These are phyloP conservation scores for Xanthoconium purpureum DNA, from an alignment of 768 basidiomycete species.

Conservation along the genomic window DNA sequence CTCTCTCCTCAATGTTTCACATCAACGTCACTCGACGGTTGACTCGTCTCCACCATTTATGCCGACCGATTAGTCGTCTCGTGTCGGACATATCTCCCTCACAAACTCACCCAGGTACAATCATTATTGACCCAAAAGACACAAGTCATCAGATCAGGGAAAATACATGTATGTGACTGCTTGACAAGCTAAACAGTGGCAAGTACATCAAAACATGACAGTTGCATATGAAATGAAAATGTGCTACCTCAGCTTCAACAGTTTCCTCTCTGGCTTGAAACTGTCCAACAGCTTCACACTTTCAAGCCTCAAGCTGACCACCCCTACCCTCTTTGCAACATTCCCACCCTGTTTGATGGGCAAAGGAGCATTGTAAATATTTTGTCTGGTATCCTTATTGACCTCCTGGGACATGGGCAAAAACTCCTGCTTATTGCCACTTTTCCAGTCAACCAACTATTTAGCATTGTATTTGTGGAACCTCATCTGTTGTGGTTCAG, in stretches of 20 bases:
- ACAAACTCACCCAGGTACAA: no score
- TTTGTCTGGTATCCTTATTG: no score
- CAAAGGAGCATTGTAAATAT: background rate
- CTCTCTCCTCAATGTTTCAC: no score
- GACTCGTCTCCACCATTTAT: no score
- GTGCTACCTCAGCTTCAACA: background rate
- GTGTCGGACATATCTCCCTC: no score
- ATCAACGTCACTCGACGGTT: no score
- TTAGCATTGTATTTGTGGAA: background rate
- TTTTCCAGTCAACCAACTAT: background rate
- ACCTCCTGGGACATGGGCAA: background rate
- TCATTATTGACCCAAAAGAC: no score
- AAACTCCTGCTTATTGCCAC: background rate
- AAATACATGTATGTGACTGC: no score
- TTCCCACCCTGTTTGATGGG: constrained; percentile 3
- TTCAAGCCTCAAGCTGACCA: constrained; percentile 1
- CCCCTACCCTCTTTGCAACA: background rate
- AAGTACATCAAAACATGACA: background rate
- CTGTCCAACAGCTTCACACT: background rate
- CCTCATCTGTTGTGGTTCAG: background rate
- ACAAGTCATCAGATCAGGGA: no score
- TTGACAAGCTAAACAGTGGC: no score
- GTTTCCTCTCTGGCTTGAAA: background rate
- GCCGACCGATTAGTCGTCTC: no score
- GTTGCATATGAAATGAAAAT: background rate